Base-by-base conservation (phyloP, 2,329 filamentous ascomycete species). In the Penicillium thymicola region DNA sequence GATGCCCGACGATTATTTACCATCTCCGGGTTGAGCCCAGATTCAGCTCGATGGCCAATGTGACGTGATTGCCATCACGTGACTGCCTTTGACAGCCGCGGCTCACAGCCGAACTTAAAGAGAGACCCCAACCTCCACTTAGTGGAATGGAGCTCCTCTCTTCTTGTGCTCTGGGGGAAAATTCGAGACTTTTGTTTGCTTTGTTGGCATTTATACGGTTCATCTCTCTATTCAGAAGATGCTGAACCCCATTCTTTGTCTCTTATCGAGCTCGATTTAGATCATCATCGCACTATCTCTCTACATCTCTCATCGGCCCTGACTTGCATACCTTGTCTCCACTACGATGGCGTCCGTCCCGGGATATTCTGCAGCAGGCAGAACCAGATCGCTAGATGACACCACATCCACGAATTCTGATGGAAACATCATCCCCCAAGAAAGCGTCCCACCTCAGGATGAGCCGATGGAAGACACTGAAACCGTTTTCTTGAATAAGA, bases 281-380 rank as follows among this genome's bases (percentile, higher is more conserved):
- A 45, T 36, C 21, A 45, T 16, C 28, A 51, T 36, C 16, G 21
- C 49, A 45, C 40, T 27, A 25, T 45, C 49, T 21, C 49, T 51
- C 27, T 34, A 38, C 28, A 37, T 43, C 21, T 25, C 42, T 30
- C 40, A 43, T 46, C 45, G 30, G 30, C 34, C 42, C 25, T 28
- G 37, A 30, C 38, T 25, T 37, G 21, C 38, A 51, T 27, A 51
- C 30, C 38, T 45, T 18, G 38, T 44, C 49, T 16, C 47, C 47
- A 48, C 58, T 51, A 64, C 52, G 32, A 76, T 76, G 73, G 68
- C 71, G 10, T 75, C 73, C 28, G 58, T 72, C 42, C 67, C 71
- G 21, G 67, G 65, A 57, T 70, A 66, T 54, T 66, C 72, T 37
- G 55, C 68, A 41, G 55, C 66, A 41, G 62, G 66, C 55, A 65